Percentiles rank a stretch among this genome's conserved stretches.
phyloP scores from a whole-genome alignment of 1,139 yeast genomes.

The Hemisphaericaspora lyxosophila region DNA sequence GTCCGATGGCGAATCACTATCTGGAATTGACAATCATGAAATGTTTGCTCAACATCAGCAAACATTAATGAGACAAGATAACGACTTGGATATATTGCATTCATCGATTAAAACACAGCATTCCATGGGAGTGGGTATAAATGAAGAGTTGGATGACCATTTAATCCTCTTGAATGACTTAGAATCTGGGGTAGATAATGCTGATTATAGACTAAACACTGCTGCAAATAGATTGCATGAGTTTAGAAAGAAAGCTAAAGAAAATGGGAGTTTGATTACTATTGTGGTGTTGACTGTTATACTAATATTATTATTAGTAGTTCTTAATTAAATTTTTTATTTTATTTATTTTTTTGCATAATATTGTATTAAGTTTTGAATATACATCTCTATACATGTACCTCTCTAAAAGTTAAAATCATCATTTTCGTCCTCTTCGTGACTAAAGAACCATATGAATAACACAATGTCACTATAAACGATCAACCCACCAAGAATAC shows the following conservation, averaged over 20 bases:
- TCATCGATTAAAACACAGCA: slow-evolving; percentile 64
- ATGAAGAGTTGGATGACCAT: slow-evolving; percentile 68
- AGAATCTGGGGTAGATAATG: slow-evolving; percentile 62
- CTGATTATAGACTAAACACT: slow-evolving; percentile 49
- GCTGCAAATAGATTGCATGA: slow-evolving; percentile 56
- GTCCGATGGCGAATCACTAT: slow-evolving; percentile 13
- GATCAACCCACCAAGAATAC: slow-evolving; percentile 67
- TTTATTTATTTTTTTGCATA: slow-evolving; percentile 9
- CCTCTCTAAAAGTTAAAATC: slow-evolving; percentile 45
- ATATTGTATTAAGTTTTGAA: neutral
- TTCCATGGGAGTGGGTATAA: slow-evolving; percentile 61
- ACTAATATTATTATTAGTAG: slow-evolving; percentile 56
- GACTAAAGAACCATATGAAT: slow-evolving; percentile 69
- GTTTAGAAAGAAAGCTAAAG: slow-evolving; percentile 58
- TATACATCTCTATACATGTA: neutral
- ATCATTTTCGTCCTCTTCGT: slow-evolving; percentile 51
- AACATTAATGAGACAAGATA: slow-evolving; percentile 61
- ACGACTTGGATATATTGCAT: slow-evolving; percentile 56
- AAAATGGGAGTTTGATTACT: slow-evolving; percentile 72
- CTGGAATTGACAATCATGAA: slow-evolving; percentile 44
- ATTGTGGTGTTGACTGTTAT: slow-evolving; percentile 63
- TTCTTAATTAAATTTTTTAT: slow-evolving; percentile 44
- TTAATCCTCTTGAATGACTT: slow-evolving; percentile 67
- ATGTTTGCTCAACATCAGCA: slow-evolving; percentile 71
- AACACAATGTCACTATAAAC: slow-evolving; percentile 71